phyloP scores from a whole-genome alignment of 1,284 basidiomycete genomes.

The Heliocybe sulcata region DNA sequence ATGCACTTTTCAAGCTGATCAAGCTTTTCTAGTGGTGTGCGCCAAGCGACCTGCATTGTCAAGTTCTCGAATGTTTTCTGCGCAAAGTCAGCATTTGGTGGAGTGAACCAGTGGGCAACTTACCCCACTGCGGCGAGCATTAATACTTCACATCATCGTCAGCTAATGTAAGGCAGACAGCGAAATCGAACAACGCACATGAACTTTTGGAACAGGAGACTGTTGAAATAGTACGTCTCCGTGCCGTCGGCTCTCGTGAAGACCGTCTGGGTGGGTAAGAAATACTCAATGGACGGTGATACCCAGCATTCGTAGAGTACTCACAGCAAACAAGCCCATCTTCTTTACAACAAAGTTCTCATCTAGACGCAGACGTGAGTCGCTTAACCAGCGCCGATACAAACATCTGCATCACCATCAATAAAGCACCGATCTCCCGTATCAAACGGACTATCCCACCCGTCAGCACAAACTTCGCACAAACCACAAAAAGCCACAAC shows the following conservation, averaged over 20 bases:
- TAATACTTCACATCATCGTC: slow-evolving; percentile 36
- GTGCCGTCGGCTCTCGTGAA: slow-evolving; percentile 64
- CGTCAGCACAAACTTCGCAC: slow-evolving; percentile 13
- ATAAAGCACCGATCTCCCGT: slow-evolving; percentile 74
- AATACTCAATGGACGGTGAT: too few relatives aligned
- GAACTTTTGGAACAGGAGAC: slow-evolving; percentile 63
- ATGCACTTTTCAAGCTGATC: slow-evolving; percentile 57
- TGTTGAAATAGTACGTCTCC: slow-evolving; percentile 75
- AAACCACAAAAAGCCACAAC: slow-evolving; percentile 16
- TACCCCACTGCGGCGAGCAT: slow-evolving; percentile 63
- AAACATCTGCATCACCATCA: slow-evolving; percentile 33
- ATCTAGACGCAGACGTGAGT: slow-evolving; percentile 21
- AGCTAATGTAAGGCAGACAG: slow-evolving; percentile 4
- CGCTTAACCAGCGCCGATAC: background rate
- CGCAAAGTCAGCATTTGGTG: slow-evolving; percentile 6
- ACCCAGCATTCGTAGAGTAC: too few relatives aligned
- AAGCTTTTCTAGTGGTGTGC: slow-evolving; percentile 61
- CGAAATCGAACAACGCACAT: slow-evolving; percentile 38
- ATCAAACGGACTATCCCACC: slow-evolving; percentile 52
- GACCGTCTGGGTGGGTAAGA: too few relatives aligned
- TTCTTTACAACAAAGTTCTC: slow-evolving; percentile 71
- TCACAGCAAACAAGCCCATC: slow-evolving; percentile 66
- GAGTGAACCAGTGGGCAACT: slow-evolving; percentile 11
- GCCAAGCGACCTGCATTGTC: slow-evolving; percentile 68
- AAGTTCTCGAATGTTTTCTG: slow-evolving; percentile 63